Evolutionary conservation across 179 eudicot species (phyloP), one percentile per base, ranked within the genome.

Genomic region (Spinacia oleracea): DNA sequence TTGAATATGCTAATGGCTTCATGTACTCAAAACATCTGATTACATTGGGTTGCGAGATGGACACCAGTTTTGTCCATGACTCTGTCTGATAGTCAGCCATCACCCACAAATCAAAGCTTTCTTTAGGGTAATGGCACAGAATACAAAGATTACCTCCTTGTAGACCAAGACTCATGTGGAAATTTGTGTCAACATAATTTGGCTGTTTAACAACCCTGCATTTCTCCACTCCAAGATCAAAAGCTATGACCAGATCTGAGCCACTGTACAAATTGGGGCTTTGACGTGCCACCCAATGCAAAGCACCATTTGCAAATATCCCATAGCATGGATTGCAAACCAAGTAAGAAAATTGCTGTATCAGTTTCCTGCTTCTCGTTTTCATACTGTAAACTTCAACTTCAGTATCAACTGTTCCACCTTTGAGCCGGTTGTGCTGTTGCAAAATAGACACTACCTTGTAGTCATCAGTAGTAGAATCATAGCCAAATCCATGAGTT

Each of bases 401-500:
- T 42, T 70, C 76, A 18, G 70, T 16, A 18, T 66, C 32, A 31
- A 76, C 63, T 50, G 10, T 46, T 0, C 79, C 79, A 65, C 72
- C 72, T 65, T 34, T 50, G 10, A 64, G 48, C 42, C 69, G 8
- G 40, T 46, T 43, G 4, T 78, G 69, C 18, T 10, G 70, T 70
- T 69, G 70, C 59, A 70, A n/a, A 58, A 70, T 70, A 21, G 68
- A 29, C 18, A 78, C 70, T 23, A 78, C n/a, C n/a, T n/a, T n/a
- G n/a, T n/a, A n/a, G n/a, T n/a, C n/a, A n/a, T n/a, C n/a, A n/a
- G n/a, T n/a, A n/a, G n/a, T n/a, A n/a, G n/a, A n/a, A n/a, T n/a
- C n/a, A n/a, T n/a, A n/a, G n/a, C n/a, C n/a, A n/a, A 76, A 76
- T 21, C 78, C 78, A 64, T 46, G 71, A 76, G 64, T 64, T 34